Evolutionary conservation across 108 stramenopile species (phyloP).

Genomic region (Stephanodiscus triporus): DNA sequence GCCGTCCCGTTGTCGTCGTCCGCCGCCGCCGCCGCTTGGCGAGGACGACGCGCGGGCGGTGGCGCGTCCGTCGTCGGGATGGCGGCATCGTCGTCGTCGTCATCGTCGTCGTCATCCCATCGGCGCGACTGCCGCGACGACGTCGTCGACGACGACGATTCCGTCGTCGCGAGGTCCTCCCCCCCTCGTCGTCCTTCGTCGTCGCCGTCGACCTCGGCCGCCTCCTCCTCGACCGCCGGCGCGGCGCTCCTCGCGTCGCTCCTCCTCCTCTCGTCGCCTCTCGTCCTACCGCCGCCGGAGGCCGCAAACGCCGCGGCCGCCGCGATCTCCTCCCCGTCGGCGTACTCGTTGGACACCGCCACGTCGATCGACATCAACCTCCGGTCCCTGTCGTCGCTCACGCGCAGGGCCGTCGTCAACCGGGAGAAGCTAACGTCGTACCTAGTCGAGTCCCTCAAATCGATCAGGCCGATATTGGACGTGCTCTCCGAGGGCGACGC

Average conservation of each 20-base stretch:
- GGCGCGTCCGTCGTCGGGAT: too few relatives aligned
- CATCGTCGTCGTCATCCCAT: too few relatives aligned
- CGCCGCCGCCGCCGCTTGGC: too few relatives aligned
- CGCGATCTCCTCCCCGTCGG: neutral
- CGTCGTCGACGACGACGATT: too few relatives aligned
- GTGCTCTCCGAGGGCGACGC: constrained; percentile 38
- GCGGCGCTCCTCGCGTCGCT: constrained; percentile 25
- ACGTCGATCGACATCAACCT: constrained; percentile 44
- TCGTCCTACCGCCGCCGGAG: constrained; percentile 10
- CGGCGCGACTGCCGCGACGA: too few relatives aligned
- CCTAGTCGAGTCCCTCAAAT: constrained; percentile 35
- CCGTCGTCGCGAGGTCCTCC: too few relatives aligned
- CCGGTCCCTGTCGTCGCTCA: constrained; percentile 22
- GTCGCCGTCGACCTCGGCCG: too few relatives aligned
- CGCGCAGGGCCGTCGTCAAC: constrained; percentile 42
- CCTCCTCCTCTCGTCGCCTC: constrained; percentile 31
- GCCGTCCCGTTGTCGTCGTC: too few relatives aligned
- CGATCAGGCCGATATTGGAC: constrained; percentile 33
- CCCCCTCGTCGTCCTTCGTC: too few relatives aligned
- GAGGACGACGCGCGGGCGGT: too few relatives aligned
- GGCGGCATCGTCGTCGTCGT: too few relatives aligned
- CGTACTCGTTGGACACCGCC: constrained; percentile 9
- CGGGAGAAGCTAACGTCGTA: constrained; percentile 34
- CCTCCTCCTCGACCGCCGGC: neutral
- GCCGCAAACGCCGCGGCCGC: constrained; percentile 11